Evolutionary conservation across 2,329 filamentous ascomycete species (phyloP), one percentile per base, ranked within the genome.

Genomic region (Beauveria bassiana): DNA sequence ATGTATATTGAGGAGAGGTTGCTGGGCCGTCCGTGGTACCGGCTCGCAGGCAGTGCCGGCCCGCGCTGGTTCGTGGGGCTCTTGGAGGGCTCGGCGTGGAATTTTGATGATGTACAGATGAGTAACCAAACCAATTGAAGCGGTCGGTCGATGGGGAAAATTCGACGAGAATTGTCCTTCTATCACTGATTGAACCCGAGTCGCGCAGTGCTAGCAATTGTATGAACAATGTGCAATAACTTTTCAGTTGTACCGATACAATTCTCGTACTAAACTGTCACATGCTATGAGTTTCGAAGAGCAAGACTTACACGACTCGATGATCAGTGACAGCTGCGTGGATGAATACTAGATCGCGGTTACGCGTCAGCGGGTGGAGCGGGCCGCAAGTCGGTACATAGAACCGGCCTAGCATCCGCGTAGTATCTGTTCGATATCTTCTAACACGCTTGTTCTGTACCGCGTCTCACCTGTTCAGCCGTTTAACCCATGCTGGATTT

Each of bases 121-220:
- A 34, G 45, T 16, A 61, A 51, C 45, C 8, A 22, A 38, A 18
- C 18, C 31, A 46, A 50, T 12, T 49, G 34, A 49, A 34, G 31
- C 4, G 34, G 12, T 16, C 34, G 34, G 34, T 5, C 14, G 34
- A 14, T 38, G 4, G 34, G 34, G 12, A 5, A 38, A 76, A 70
- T 70, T 85, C 81, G 1, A 83, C 82, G 5, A 84, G 72, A 14
- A 38, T 14, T 38, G 12, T 38, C 5, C 34, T 14, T 38, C 34
- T 38, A 38, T 38, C 34, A 14, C 34, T 38, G 12, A 38, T 38
- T 14, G 14, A 1, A 38, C 3, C 34, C 34, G 12, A 38, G 12
- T 38, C 34, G 12, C 14, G 34, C 34, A 12, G 34, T 12, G 12
- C 10, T 38, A 14, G 34, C 34, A 38, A 38, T 5, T 38, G 12